Percentiles rank a stretch among this genome's conserved stretches.
phyloP scores from a whole-genome alignment of 202 grass and related monocot genomes.

The Brachypodium distachyon region DNA sequence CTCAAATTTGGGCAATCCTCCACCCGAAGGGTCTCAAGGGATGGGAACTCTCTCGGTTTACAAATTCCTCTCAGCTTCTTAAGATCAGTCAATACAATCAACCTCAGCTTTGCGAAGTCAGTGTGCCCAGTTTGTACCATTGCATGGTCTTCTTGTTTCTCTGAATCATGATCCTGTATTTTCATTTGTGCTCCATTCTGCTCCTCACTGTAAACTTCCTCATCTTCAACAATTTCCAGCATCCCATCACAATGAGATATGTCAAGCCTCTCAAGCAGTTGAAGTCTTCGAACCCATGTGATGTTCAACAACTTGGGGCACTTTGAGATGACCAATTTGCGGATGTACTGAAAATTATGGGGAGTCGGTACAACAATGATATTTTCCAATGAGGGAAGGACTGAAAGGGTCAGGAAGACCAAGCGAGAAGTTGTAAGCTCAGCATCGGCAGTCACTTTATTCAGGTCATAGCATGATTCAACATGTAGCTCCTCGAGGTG shows the following conservation, averaged over 20 bases:
- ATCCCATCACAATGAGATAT: constrained; percentile 51
- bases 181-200: neutral
- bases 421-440: constrained; percentile 21
- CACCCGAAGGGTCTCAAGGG: constrained; percentile 68
- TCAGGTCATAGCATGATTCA: constrained; percentile 54
- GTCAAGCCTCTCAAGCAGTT: constrained; percentile 58
- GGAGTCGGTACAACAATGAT: constrained; percentile 35
- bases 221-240: constrained; percentile 39
- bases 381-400: constrained; percentile 40
- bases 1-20: constrained; percentile 49
- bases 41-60: constrained; percentile 33
- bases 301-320: constrained; percentile 50
- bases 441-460: constrained; percentile 33
- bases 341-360: constrained; percentile 41
- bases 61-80: constrained; percentile 44
- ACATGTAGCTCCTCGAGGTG: constrained; percentile 62
- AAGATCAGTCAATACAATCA: constrained; percentile 41
- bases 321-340: constrained; percentile 38
- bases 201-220: neutral
- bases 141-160: neutral
- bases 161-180: neutral
- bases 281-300: constrained; percentile 53
- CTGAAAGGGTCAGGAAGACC: constrained; percentile 48
- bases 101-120: constrained; percentile 45
- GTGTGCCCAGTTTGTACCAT: neutral